Evolutionary conservation across 2,329 filamentous ascomycete species (phyloP).

Genomic region (Pezicula neosporulosa): DNA sequence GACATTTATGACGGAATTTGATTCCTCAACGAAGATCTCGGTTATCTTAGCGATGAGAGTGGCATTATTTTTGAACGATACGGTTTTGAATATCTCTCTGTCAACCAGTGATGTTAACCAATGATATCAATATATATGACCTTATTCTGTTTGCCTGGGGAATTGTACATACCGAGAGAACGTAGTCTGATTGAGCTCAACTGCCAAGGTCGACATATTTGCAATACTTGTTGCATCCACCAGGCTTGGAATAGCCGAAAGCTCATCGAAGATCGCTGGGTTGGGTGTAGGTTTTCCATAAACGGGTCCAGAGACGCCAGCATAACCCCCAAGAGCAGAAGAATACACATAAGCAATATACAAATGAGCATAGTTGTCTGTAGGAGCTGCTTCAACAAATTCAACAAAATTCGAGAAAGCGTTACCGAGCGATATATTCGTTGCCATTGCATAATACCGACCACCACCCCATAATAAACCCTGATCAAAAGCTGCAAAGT

Average conservation of each 20-base stretch:
- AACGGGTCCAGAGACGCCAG: slow-evolving; percentile 4
- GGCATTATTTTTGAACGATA: slow-evolving; percentile 15
- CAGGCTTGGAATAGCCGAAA: slow-evolving; percentile 12
- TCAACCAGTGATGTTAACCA: background rate
- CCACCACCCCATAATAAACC: slow-evolving; percentile 16
- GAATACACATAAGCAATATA: slow-evolving; percentile 14
- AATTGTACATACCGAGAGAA: slow-evolving; percentile 10
- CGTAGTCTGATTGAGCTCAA: slow-evolving; percentile 13
- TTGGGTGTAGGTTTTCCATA: slow-evolving; percentile 17
- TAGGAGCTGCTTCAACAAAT: slow-evolving; percentile 12
- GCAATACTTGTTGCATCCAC: slow-evolving; percentile 7
- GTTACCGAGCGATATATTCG: slow-evolving; percentile 9
- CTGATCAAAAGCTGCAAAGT: slow-evolving; percentile 34
- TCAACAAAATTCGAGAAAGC: slow-evolving; percentile 11
- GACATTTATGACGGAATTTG: slow-evolving; percentile 5
- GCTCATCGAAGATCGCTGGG: slow-evolving; percentile 15
- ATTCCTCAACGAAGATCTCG: slow-evolving; percentile 15
- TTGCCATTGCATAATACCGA: slow-evolving; percentile 5
- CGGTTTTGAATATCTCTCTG: slow-evolving; percentile 12
- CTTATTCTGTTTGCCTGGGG: too few relatives aligned
- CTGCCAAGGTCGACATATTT: slow-evolving; percentile 12
- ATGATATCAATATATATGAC: too few relatives aligned
- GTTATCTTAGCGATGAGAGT: slow-evolving; percentile 12
- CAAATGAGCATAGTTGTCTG: slow-evolving; percentile 14
- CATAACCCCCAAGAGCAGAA: slow-evolving; percentile 6